Conservation (phyloP, 768 basidiomycete species). For the Asterophora parasitica region DNA sequence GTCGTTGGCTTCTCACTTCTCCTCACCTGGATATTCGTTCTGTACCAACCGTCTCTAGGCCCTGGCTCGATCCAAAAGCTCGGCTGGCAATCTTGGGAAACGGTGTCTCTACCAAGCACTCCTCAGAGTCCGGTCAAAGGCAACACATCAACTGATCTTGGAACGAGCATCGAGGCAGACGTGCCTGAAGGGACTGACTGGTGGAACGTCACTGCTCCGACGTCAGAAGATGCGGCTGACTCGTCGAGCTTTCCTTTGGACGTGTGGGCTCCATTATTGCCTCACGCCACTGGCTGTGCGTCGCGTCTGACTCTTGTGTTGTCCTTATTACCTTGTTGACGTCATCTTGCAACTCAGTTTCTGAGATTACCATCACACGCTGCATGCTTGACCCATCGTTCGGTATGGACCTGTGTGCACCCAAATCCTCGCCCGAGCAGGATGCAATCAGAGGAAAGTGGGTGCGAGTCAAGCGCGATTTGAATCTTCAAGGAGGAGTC, state of each 20-base stretch:
- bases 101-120: conserved; percentile 34
- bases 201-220: conserved; percentile 55
- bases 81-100: conserved; percentile 90
- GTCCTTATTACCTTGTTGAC: not conserved
- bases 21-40: conserved; percentile 72
- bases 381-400: conserved; percentile 64
- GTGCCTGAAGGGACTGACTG: conserved; percentile 46
- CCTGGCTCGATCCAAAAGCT: conserved; percentile 68
- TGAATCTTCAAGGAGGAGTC: conserved; percentile 61
- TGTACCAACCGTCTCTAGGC: conserved; percentile 74
- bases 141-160: conserved; percentile 12
- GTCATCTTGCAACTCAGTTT: conserved; percentile 42
- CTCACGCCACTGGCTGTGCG: conserved; percentile 74
- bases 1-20: conserved; percentile 65
- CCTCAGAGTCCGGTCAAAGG: conserved; percentile 12
- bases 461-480: conserved; percentile 81
- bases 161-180: conserved; percentile 5
- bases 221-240: conserved; percentile 37
- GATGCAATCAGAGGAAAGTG: conserved; percentile 82
- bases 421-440: conserved; percentile 61
- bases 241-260: conserved; percentile 74
- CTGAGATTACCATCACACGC: conserved; percentile 68
- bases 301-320: conserved; percentile 13
- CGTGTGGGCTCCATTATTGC: conserved; percentile 71
- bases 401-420: conserved; percentile 58